Evolutionary conservation across 2,329 filamentous ascomycete genomes (phyloP).

Genomic region (Xylaria sp.): DNA sequence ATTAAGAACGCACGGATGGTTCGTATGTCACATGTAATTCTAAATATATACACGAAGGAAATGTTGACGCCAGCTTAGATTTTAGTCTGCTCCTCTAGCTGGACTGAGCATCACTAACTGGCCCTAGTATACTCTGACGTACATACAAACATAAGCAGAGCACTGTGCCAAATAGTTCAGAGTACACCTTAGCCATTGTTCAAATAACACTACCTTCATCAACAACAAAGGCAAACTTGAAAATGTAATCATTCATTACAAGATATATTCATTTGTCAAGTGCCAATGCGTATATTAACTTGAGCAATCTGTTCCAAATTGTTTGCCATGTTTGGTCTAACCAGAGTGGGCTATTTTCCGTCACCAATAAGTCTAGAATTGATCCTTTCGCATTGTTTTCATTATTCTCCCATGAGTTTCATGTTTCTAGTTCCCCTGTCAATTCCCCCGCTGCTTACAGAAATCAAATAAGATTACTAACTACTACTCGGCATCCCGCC

Average conservation of each 20-base stretch:
- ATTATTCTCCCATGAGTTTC: background rate
- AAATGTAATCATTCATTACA: conserved; percentile 2
- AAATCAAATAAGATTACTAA: conserved; percentile 3
- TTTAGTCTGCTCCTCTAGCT: background rate
- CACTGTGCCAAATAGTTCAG: background rate
- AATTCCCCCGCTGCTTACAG: background rate
- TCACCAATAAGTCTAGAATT: background rate
- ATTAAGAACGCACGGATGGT: background rate
- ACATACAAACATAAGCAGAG: conserved; percentile 3
- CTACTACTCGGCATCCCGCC: background rate
- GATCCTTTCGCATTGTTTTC: background rate
- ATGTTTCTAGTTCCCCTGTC: background rate
- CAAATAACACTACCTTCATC: background rate
- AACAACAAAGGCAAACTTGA: background rate
- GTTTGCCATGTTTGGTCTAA: background rate
- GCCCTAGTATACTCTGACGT: background rate
- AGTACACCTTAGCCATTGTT: background rate
- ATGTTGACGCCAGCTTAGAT: background rate
- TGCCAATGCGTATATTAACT: background rate
- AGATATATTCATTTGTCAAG: background rate
- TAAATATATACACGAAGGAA: background rate
- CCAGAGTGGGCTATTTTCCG: background rate
- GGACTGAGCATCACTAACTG: background rate
- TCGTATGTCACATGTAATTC: background rate
- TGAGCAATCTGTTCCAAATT: background rate